These are phyloP conservation scores for Orbilia javanica DNA, from an alignment of 2,329 filamentous ascomycete species.

Conservation along the genomic window DNA sequence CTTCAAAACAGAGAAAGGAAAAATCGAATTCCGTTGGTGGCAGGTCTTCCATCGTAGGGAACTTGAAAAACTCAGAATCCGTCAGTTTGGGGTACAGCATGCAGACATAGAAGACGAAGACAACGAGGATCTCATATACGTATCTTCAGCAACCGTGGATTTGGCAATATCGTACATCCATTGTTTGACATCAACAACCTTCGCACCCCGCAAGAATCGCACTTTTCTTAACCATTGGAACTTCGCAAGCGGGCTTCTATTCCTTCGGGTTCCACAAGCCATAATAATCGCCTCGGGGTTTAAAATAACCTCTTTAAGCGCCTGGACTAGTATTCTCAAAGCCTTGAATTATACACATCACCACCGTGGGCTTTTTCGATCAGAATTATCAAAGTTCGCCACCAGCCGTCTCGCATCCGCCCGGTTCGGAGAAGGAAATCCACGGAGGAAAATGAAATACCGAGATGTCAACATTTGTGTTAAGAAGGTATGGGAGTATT, in stretches of 20 bases:
- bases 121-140: neutral
- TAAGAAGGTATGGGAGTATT: slow-evolving; percentile 24
- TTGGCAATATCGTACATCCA: slow-evolving; percentile 43
- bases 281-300: slow-evolving; percentile 34
- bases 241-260: slow-evolving; percentile 32
- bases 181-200: slow-evolving; percentile 26
- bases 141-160: slow-evolving; percentile 11
- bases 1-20: slow-evolving; percentile 9
- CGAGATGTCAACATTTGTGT: slow-evolving; percentile 45
- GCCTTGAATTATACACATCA: slow-evolving; percentile 43
- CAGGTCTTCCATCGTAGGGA: slow-evolving; percentile 19
- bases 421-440: slow-evolving; percentile 28
- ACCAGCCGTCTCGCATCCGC: slow-evolving; percentile 16
- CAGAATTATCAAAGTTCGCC: slow-evolving; percentile 2
- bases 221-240: slow-evolving; percentile 14
- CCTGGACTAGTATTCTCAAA: slow-evolving; percentile 44
- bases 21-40: slow-evolving; percentile 35
- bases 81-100: slow-evolving; percentile 8
- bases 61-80: slow-evolving; percentile 20
- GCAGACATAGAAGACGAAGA: neutral
- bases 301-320: slow-evolving; percentile 25
- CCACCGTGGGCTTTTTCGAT: slow-evolving; percentile 46
- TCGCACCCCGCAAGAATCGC: slow-evolving; percentile 26
- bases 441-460: slow-evolving; percentile 31
- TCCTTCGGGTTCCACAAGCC: slow-evolving; percentile 42